Base-by-base conservation (phyloP, 2,329 filamentous ascomycete genomes). In the Diaporthe batatas region DNA sequence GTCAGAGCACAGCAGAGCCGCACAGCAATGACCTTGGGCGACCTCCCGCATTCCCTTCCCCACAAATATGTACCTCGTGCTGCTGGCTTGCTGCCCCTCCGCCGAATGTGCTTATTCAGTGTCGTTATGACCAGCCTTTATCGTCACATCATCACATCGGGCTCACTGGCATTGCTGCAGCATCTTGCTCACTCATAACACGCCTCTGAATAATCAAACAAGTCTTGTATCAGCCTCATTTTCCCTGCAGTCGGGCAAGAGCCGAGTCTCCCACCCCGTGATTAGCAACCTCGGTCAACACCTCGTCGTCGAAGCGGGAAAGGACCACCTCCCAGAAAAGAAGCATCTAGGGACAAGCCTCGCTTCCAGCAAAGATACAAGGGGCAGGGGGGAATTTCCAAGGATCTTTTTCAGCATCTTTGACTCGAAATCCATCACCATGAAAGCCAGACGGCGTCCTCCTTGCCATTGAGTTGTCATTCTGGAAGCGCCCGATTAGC, bases 1-100 rank as follows among this genome's bases (percentile, higher is more conserved):
- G 73, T 72, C 73, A 74, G 64, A 70, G 70, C 51, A 59, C 34
- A 44, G 73, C 73, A 74, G 73, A 74, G 73, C 73, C 73, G 57
- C 73, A 72, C 36, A 70, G 67, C 44, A 72, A 72, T 68, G 55
- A 59, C 25, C 36, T 58, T 29, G 42, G 44, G 57, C 34, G 49
- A 54, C 68, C 42, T 70, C 67, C 51, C 55, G 59, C n/a, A 42
- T 21, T 67, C 18, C 39, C 6, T 21, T 67, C 32, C 47, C 70
- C 67, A 53, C 53, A 62, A 58, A 70, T 68, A 18, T 59, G 64
- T 74, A 44, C 70, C 54, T 42, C 16, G 25, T 68, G 29, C 44
- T 39, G 36, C 55, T 69, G 70, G 29, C 44, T 39, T 72, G 70
- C 70, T 72, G 70, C 54, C 70, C 70, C 72, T 5, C n/a, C n/a